Evolutionary conservation across 441 rosid genomes (phyloP), one percentile per base, ranked within the genome.

Genomic region (Gossypium aridum): DNA sequence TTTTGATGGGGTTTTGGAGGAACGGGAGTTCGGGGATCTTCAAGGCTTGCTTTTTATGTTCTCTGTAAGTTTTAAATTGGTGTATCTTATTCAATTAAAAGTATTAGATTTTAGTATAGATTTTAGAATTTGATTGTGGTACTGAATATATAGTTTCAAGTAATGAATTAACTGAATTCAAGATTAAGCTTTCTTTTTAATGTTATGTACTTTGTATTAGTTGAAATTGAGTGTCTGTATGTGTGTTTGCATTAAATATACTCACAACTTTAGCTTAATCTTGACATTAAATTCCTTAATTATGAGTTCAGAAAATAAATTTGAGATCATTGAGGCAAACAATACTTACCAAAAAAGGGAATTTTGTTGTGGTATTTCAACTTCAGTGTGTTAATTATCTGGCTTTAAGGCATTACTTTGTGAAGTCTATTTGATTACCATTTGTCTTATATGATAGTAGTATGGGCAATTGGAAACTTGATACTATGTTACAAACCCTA

Each of bases 41-140:
- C 93, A 88, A 81, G 96, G 96, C 22, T 74, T 91, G 90, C 91
- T 92, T 51, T 89, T 92, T 76, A 89, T 92, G 92, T 92, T 91
- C 84, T 87, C 96, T 68, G 94, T 91, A 85, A 92, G 97, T 86
- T 82, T 57, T 6, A 17, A 3, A 5, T 56, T 43, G 59, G 17
- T 43, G 26, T 23, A 23, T 39, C 55, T 22, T 4, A 22, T 20
- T 53, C 13, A 17, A 23, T 31, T 70, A 34, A 53, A 64, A 5
- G 13, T 16, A 17, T 61, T 25, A 31, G 37, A 43, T 57, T 53
- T 34, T 2, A n/a, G 7, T 22, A 16, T 53, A 16, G 39, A 34
- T 34, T 34, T 73, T 51, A 64, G 14, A 53, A 62, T 62, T 74
- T 31, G 28, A 43, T 8, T 45, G 2, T 65, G 70, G 9, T 31